Evolutionary conservation across 2,329 filamentous ascomycete species (phyloP), one percentile per base, ranked within the genome.

Genomic region (Beauveria sp.): DNA sequence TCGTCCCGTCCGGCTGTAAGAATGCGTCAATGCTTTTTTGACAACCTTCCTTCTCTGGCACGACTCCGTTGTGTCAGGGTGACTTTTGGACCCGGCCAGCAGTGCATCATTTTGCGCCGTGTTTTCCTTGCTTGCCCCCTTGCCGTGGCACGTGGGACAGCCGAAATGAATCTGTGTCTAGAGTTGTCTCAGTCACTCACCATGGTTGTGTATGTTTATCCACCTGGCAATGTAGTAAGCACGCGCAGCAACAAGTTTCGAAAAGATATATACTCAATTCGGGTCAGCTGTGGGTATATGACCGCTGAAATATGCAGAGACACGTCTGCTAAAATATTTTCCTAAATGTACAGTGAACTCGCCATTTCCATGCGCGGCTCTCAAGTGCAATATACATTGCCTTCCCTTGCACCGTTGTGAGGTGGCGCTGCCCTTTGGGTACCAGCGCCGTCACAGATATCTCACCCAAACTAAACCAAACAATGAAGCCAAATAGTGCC

Each of bases 361-460:
- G 40, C n/a, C 48, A 43, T 34, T 22, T 46, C 43, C 43, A 20
- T 55, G 43, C n/a, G 28, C 34, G 60, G 31, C 26, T n/a, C 52
- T n/a, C 51, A 49, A 31, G 42, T 50, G 43, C 51, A 54, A 55
- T 62, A 50, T 62, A 56, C 60, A 56, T 31, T n/a, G 38, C 52
- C 38, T 28, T 24, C 38, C 45, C 24, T 16, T 26, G 34, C 60
- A 24, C 28, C 22, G 42, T 49, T 49, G 49, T 49, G 31, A 40
- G 1, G 28, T 50, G 43, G 12, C 28, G 46, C 60, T 62, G 60
- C 60, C 60, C 60, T 62, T 62, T 62, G 60, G 60, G 60, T 56
- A 62, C 60, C 60, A 62, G 60, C 60, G 46, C 45, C 24, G 9
- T 16, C 42, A 56, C 45, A 38, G 42, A 42, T 54, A 55, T 55